Evolutionary conservation across 495 filamentous ascomycete genomes (phyloP), one percentile per base, ranked within the genome.

Genomic region (Penicillium ochrochloron): DNA sequence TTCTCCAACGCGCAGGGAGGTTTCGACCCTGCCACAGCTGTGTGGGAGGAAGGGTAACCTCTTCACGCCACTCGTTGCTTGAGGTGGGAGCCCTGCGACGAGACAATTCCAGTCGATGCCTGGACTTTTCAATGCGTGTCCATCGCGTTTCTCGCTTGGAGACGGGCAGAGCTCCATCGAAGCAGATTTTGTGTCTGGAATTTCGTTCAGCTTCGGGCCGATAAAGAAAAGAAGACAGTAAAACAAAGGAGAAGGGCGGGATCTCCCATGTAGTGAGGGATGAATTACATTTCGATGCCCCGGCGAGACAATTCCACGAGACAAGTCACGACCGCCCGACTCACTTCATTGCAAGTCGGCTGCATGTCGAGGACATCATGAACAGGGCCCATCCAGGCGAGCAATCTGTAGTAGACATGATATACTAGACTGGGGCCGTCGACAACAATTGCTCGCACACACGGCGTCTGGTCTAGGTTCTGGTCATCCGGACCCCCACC

Each of bases 391-490:
- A 73, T 80, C 48, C 73, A 73, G 6, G 70, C 75, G 6, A 87
- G 72, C 33, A 89, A 80, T 14, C 84, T 73, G 12, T 83, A 73
- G 51, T 89, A 86, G 41, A 94, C 76, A 69, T 91, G 85, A 66
- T 93, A 88, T 6, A 90, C 89, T 21, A 96, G 79, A 14, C 84
- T 87, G 0, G 92, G 91, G 0, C 92, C 92, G 65, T 96, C 92
- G 55, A 96, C 85, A 39, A 89, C 86, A 7, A 91, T 80, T 1
- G 68, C 71, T 12, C 66, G 59, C n/a, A 77, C 61, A 23, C 37
- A 61, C 11, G 59, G 51, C 23, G 56, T 41, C 14, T 51, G 64
- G 10, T 61, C 23, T 29, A 21, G 25, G 19, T 7, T 29, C 23
- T 61, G n/a, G 7, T 53, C 33, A 12, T 27, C 39, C 5, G 27